Percentiles rank a stretch among this genome's conserved stretches.
These are phyloP conservation scores for Plasmodium vivax DNA, from an alignment of 169 alveolate genomes.

Conservation along the genomic window DNA sequence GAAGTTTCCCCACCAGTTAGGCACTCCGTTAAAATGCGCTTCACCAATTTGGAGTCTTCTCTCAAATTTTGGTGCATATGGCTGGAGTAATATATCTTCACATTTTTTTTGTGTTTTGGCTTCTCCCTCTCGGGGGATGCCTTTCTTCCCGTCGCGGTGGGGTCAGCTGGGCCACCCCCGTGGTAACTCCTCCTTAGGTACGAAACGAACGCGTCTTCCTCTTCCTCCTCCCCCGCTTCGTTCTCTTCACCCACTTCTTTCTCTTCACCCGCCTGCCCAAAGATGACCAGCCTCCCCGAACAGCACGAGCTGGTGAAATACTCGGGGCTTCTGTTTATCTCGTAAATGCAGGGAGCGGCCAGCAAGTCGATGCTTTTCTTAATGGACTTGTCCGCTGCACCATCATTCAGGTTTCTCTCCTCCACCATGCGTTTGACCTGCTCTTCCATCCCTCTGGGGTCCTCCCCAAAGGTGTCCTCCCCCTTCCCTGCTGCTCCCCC, in stretches of 20 bases:
- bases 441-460: slow-evolving; percentile 2
- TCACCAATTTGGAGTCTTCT: neutral
- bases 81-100: slow-evolving; percentile 22
- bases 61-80: slow-evolving; percentile 57
- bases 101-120: slow-evolving; percentile 62
- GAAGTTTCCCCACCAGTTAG: neutral
- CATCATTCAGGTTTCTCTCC: slow-evolving; percentile 11
- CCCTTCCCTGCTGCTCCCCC: neutral
- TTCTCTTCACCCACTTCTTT: neutral
- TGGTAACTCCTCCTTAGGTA: slow-evolving; percentile 67
- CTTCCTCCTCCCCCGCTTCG: slow-evolving; percentile 12
- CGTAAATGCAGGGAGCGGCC: slow-evolving; percentile 75
- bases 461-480: neutral
- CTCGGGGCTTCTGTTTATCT: slow-evolving; percentile 71
- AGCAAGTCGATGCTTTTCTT: slow-evolving; percentile 82
- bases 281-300: slow-evolving; percentile 81
- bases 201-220: slow-evolving; percentile 23
- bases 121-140: neutral
- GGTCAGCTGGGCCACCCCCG: slow-evolving; percentile 1
- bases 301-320: slow-evolving; percentile 83
- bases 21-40: neutral
- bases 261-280: slow-evolving; percentile 26
- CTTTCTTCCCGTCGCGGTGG: neutral
- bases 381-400: slow-evolving; percentile 78
- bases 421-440: slow-evolving; percentile 15